These are phyloP conservation scores for Eucalyptus tenuipes DNA, from an alignment of 345 rosid genomes.

Conservation along the genomic window DNA sequence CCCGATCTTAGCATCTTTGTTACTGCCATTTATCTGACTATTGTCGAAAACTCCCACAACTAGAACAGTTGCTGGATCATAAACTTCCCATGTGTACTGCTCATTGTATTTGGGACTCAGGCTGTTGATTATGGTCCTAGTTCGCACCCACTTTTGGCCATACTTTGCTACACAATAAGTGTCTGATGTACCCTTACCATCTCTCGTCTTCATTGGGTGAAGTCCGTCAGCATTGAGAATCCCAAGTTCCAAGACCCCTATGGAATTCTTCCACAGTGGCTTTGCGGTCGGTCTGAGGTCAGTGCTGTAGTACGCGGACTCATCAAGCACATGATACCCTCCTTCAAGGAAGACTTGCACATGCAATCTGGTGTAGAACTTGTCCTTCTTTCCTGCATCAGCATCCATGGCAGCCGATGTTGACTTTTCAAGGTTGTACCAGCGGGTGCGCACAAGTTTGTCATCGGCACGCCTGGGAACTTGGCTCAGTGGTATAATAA, in stretches of 20 bases:
- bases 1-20: slow-evolving; percentile 52
- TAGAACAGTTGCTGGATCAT: slow-evolving; percentile 81
- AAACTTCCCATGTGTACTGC: slow-evolving; percentile 97
- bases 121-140: slow-evolving; percentile 62
- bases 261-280: slow-evolving; percentile 63
- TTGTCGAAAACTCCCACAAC: slow-evolving; percentile 86
- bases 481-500: slow-evolving; percentile 25
- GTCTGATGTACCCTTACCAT: slow-evolving; percentile 67
- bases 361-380: slow-evolving; percentile 54
- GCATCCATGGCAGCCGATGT: slow-evolving; percentile 30
- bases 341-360: slow-evolving; percentile 73
- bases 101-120: slow-evolving; percentile 80
- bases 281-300: slow-evolving; percentile 90
- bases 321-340: slow-evolving; percentile 95
- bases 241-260: slow-evolving; percentile 83
- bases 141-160: slow-evolving; percentile 91
- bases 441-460: slow-evolving; percentile 22
- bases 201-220: slow-evolving; percentile 60
- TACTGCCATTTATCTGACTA: slow-evolving; percentile 35
- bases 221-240: slow-evolving; percentile 62
- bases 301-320: slow-evolving; percentile 84
- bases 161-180: slow-evolving; percentile 97
- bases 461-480: slow-evolving; percentile 54
- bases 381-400: slow-evolving; percentile 35
- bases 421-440: slow-evolving; percentile 56